A percentile compares a stretch with the other conserved stretches of the same genome.
Evolutionary conservation across 257 asterid species (phyloP).

Genomic region (Solanum chiquidenum): DNA sequence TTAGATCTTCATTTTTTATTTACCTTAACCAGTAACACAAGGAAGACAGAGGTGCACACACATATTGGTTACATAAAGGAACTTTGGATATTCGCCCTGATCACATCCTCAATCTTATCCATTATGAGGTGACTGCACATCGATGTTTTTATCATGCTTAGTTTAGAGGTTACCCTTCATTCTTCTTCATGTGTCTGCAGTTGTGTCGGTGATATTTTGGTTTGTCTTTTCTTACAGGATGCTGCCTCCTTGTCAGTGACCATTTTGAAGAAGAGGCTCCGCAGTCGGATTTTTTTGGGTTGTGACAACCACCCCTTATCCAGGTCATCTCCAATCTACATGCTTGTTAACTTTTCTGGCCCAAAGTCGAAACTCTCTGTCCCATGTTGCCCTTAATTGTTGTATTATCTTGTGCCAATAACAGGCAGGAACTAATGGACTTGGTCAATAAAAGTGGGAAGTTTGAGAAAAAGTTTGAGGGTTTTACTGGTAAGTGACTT

Average conservation of each 20-base stretch:
- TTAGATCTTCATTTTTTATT: not conserved
- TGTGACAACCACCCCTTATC: constrained; percentile 84
- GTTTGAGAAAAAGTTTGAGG: constrained; percentile 51
- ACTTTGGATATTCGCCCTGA: constrained; percentile 64
- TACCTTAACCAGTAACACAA: constrained; percentile 61
- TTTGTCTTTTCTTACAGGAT: constrained; percentile 32
- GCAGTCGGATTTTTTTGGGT: constrained; percentile 61
- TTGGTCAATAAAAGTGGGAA: constrained; percentile 66
- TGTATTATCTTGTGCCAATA: not conserved
- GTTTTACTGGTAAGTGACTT: constrained; percentile 49
- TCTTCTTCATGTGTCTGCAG: not conserved
- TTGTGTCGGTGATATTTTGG: not conserved
- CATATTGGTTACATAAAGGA: constrained; percentile 81
- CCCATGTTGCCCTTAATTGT: not conserved
- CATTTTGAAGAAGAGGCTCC: constrained; percentile 58
- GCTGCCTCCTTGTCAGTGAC: constrained; percentile 74
- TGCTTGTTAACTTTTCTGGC: not conserved
- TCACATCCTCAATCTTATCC: constrained; percentile 87
- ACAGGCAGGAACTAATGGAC: constrained; percentile 88
- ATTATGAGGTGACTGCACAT: constrained; percentile 65
- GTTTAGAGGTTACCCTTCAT: not conserved
- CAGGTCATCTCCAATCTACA: constrained; percentile 31
- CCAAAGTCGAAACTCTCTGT: not conserved
- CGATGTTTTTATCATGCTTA: not conserved
- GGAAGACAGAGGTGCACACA: constrained; percentile 86